Evolutionary conservation across 805 yeast genomes (phyloP).

Genomic region (Wickerhamiella nectarea): DNA sequence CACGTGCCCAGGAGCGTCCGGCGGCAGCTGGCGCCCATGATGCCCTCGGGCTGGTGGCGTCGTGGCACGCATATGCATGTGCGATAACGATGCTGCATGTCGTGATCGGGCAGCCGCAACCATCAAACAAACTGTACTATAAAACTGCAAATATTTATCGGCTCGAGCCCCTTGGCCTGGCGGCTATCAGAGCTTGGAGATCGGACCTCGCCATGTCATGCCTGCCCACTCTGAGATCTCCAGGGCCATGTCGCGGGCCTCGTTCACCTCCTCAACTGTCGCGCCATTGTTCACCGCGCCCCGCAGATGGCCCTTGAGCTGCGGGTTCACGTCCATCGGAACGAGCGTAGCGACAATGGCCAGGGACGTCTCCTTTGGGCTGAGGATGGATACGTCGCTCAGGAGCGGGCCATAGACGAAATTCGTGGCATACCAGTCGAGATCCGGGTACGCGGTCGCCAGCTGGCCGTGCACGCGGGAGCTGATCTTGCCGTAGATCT

Average conservation of each 20-base stretch:
- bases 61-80: not conserved
- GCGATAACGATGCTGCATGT: not conserved
- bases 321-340: conserved; percentile 91
- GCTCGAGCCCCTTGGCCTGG: not conserved
- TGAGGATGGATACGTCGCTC: conserved; percentile 49
- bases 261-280: conserved; percentile 44
- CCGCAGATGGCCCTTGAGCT: conserved; percentile 74
- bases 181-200: conserved; percentile 46
- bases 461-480: conserved; percentile 53
- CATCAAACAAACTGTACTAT: too few relatives aligned
- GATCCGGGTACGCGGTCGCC: conserved; percentile 67
- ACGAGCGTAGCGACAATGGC: conserved; percentile 67
- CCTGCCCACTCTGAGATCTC: conserved; percentile 65
- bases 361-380: conserved; percentile 58
- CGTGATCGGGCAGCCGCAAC: too few relatives aligned
- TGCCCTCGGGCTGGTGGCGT: too few relatives aligned
- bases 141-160: too few relatives aligned
- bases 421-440: conserved; percentile 57
- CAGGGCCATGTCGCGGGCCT: conserved; percentile 48
- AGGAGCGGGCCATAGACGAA: conserved; percentile 69
- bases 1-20: too few relatives aligned
- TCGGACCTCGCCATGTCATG: conserved; percentile 41
- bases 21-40: too few relatives aligned
- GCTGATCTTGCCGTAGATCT: conserved; percentile 64
- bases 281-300: conserved; percentile 80